Percentiles rank a stretch among this genome's conserved stretches.
These are phyloP conservation scores for Suillus spraguei DNA, from an alignment of 768 basidiomycete genomes.

Conservation along the genomic window DNA sequence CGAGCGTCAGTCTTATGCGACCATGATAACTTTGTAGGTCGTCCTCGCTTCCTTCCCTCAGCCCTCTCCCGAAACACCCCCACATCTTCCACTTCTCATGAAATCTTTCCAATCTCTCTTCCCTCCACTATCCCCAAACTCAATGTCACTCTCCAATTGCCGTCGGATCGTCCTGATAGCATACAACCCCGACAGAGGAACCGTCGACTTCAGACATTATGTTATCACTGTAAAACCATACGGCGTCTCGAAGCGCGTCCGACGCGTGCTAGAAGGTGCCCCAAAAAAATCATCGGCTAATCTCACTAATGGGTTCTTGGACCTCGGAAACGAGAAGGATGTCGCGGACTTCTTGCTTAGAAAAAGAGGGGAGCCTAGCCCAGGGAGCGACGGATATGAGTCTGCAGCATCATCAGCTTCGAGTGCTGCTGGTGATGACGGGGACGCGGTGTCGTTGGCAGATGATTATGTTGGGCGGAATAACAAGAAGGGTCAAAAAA, in stretches of 20 bases:
- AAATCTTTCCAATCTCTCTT: conserved; percentile 97
- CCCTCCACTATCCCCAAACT: conserved; percentile 86
- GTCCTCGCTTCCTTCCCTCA: conserved; percentile 88
- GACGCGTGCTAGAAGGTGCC: conserved; percentile 76
- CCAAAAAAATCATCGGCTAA: conserved; percentile 30
- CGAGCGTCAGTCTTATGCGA: not conserved
- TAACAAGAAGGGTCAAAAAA: conserved; percentile 88
- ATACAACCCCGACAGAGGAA: conserved; percentile 84
- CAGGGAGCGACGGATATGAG: conserved; percentile 67
- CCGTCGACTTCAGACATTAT: conserved; percentile 93
- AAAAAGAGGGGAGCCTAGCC: conserved; percentile 60
- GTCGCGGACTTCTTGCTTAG: conserved; percentile 93
- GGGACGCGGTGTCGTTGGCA: conserved; percentile 76
- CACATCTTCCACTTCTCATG: conserved; percentile 88
- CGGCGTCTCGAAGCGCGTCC: conserved; percentile 90
- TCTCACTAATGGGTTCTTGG: conserved; percentile 50
- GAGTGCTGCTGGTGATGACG: conserved; percentile 86
- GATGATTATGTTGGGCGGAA: conserved; percentile 95
- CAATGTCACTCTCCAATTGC: conserved; percentile 82
- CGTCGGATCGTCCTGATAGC: conserved; percentile 93
- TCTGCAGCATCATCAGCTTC: conserved; percentile 79
- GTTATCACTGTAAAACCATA: conserved; percentile 94
- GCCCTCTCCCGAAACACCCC: conserved; percentile 72
- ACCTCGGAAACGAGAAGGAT: conserved; percentile 90
- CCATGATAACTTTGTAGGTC: conserved; percentile 52